These are phyloP conservation scores for Musa troglodytarum DNA, from an alignment of 176 grass and related monocot species.

Conservation along the genomic window DNA sequence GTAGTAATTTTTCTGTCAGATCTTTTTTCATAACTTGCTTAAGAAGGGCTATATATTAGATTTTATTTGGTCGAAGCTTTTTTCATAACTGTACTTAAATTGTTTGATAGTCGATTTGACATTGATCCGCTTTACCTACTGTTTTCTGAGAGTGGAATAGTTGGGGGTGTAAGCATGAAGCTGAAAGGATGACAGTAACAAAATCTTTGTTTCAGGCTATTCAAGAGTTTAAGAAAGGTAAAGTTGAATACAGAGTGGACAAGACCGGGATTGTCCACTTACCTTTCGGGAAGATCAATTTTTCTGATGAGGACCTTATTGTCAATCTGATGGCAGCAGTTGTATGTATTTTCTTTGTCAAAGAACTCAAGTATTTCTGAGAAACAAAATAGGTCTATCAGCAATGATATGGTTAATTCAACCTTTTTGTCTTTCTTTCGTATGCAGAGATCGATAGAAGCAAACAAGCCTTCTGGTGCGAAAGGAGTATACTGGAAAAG, in stretches of 20 bases:
- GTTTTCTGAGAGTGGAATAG: background rate
- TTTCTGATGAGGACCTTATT: conserved; percentile 84
- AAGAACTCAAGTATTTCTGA: background rate
- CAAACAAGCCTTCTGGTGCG: conserved; percentile 95
- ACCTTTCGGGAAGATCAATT: conserved; percentile 82
- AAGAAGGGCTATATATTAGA: too few species aligned
- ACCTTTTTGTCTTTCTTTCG: conserved; percentile 1
- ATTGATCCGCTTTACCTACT: background rate
- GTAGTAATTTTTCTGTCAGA: too few species aligned
- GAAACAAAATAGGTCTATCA: conserved; percentile 6
- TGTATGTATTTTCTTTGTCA: conserved; percentile 40
- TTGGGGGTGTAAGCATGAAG: background rate
- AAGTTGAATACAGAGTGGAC: conserved; percentile 95
- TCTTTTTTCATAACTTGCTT: too few species aligned
- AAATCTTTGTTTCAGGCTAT: conserved; percentile 61
- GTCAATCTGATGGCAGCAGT: conserved; percentile 86
- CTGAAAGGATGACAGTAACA: background rate
- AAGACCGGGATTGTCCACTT: conserved; percentile 92
- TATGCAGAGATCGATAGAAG: conserved; percentile 69
- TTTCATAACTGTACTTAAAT: too few species aligned
- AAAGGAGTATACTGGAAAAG: conserved; percentile 97
- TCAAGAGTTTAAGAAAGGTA: conserved; percentile 95
- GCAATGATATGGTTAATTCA: background rate
- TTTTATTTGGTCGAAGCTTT: too few species aligned
- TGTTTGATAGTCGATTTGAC: background rate